Base-by-base conservation (phyloP, 441 rosid species). In the Melastoma candidum region DNA sequence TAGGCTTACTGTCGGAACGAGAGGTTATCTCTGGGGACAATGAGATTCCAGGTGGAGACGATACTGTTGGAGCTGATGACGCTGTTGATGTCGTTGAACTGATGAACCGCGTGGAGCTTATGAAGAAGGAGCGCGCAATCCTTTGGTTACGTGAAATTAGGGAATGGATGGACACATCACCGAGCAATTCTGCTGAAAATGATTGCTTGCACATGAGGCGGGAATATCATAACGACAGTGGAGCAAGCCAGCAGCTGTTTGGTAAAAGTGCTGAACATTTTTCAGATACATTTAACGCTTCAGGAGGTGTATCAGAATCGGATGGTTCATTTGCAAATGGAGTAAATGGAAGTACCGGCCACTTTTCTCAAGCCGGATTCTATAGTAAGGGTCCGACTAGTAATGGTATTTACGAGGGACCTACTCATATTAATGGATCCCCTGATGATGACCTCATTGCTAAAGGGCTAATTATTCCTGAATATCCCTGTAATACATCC, bases 101-200 rank as follows among this genome's bases (percentile, higher is more conserved):
- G 80, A 89, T 93, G 56, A 80, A 71, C 26, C 78, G 74, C 71
- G 87, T 80, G 48, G 98, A 93, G 67, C 74, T 74, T 64, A 67
- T 93, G 85, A 88, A 93, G 82, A 88, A 73, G 74, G 98, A 83
- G 65, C 83, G 80, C 39, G 81, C 95, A 53, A 57, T 76, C 68
- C 72, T 85, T 71, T 93, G 98, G 98, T 63, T 93, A 74, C 79
- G 84, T 44, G 96, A 93, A 70, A 77, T 88, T 72, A 88, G 78
- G 78, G 85, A 86, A 54, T 88, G 97, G 98, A 78, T 86, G 92
- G 93, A 80, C 74, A 84, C 77, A 60, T 69, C 80, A 63, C 70
- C 79, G 43, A 84, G 75, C 66, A 68, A 69, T 70, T 57, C 50
- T 56, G 57, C 59, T 17, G 82, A 75, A 75, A 67, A 54, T 62